These are phyloP conservation scores for Quercus lobata DNA, from an alignment of 331 rosid species.

Conservation along the genomic window DNA sequence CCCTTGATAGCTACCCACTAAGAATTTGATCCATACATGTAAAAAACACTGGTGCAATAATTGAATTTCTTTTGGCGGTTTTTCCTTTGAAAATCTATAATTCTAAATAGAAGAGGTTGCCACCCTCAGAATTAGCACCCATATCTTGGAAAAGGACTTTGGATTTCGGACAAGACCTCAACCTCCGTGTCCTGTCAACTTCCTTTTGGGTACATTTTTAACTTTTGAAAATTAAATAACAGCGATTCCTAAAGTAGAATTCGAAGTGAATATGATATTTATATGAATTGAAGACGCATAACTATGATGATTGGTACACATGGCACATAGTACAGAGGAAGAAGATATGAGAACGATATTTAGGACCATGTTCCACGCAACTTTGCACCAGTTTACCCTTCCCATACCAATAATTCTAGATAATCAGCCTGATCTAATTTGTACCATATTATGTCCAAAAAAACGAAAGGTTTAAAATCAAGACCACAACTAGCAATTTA, in stretches of 20 bases:
- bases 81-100: conserved; percentile 18
- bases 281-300: no score
- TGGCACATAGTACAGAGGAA: no score
- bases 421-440: no score
- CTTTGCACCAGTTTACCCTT: no score
- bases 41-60: conserved; percentile 47
- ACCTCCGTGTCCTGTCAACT: conserved; percentile 5
- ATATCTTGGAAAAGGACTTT: conserved; percentile 29
- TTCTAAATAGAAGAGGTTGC: conserved; percentile 13
- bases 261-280: not conserved
- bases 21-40: conserved; percentile 41
- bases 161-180: conserved; percentile 24
- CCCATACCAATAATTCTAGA: no score
- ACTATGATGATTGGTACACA: no score
- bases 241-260: not conserved
- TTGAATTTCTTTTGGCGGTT: conserved; percentile 30
- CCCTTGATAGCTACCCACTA: conserved; percentile 49
- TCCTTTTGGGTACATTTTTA: not conserved
- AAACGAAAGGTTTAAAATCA: no score
- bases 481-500: no score
- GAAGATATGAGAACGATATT: no score
- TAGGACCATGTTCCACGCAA: no score
- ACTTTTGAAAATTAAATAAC: not conserved
- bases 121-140: conserved; percentile 31
- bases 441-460: no score